Evolutionary conservation across 176 grass and related monocot genomes (phyloP).

Genomic region (Cymbopogon citratus): DNA sequence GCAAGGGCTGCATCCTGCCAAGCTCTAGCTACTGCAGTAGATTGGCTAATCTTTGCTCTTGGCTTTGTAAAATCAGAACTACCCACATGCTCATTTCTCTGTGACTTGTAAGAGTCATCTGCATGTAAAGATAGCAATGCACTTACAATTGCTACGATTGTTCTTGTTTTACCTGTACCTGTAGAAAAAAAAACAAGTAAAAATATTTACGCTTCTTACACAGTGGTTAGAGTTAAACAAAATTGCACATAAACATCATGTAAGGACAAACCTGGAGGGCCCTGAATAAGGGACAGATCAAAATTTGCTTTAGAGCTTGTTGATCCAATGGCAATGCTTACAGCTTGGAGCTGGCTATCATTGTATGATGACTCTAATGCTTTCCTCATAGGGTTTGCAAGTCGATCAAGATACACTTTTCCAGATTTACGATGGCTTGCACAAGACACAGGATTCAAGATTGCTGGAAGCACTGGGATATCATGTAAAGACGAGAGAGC

Average conservation of each 20-base stretch:
- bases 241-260: neutral
- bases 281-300: slow-evolving; percentile 91
- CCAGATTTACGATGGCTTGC: slow-evolving; percentile 40
- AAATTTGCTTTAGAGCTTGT: slow-evolving; percentile 37
- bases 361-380: slow-evolving; percentile 78
- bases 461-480: slow-evolving; percentile 83
- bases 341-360: slow-evolving; percentile 77
- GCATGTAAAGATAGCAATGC: slow-evolving; percentile 66
- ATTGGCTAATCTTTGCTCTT: slow-evolving; percentile 54
- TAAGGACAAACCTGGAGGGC: slow-evolving; percentile 80
- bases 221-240: neutral
- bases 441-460: slow-evolving; percentile 64
- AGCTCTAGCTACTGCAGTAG: slow-evolving; percentile 69
- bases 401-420: slow-evolving; percentile 52
- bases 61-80: slow-evolving; percentile 39
- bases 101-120: slow-evolving; percentile 39
- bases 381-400: slow-evolving; percentile 48
- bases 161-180: slow-evolving; percentile 94
- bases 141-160: slow-evolving; percentile 85
- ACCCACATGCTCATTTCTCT: slow-evolving; percentile 18
- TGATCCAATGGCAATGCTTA: slow-evolving; percentile 49
- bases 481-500: slow-evolving; percentile 83
- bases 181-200: slow-evolving; percentile 34
- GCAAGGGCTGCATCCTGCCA: slow-evolving; percentile 91
- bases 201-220: neutral